phyloP scores from a whole-genome alignment of 164 flowering plant species.

The Houttuynia cordata region DNA sequence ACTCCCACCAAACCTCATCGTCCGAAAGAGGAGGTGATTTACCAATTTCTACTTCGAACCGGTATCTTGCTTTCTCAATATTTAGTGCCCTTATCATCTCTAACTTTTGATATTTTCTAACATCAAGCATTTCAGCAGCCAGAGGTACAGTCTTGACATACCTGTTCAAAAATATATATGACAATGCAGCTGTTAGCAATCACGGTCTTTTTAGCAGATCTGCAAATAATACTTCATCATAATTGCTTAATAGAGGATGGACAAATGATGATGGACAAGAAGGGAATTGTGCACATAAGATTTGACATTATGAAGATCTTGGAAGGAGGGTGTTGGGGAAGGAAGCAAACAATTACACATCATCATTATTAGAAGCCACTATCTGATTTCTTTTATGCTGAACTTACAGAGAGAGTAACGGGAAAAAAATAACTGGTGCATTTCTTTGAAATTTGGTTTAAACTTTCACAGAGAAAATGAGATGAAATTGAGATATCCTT shows the following conservation, averaged over 20 bases:
- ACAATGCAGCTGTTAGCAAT: not conserved
- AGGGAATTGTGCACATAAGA: no score
- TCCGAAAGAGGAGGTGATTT: slow-evolving; percentile 95
- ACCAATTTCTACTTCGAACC: slow-evolving; percentile 88
- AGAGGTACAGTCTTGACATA: slow-evolving; percentile 95
- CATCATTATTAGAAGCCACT: no score
- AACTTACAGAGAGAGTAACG: not conserved
- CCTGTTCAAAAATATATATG: slow-evolving; percentile 26
- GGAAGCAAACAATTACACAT: no score
- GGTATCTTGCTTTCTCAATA: slow-evolving; percentile 53
- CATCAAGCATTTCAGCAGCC: slow-evolving; percentile 89
- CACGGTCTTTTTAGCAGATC: not conserved
- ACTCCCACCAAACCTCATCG: slow-evolving; percentile 68
- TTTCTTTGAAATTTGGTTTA: not conserved
- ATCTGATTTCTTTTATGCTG: no score
- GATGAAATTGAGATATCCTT: not conserved
- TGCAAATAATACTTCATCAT: not conserved
- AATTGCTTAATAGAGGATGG: not conserved
- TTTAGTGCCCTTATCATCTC: slow-evolving; percentile 73
- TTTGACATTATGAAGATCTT: no score
- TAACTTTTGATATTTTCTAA: slow-evolving; percentile 77
- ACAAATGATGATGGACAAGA: not conserved
- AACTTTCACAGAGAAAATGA: not conserved
- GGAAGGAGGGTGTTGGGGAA: no score
- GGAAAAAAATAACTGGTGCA: no score